Base-by-base conservation (phyloP, 1,139 yeast species). In the Taphrina communis region DNA sequence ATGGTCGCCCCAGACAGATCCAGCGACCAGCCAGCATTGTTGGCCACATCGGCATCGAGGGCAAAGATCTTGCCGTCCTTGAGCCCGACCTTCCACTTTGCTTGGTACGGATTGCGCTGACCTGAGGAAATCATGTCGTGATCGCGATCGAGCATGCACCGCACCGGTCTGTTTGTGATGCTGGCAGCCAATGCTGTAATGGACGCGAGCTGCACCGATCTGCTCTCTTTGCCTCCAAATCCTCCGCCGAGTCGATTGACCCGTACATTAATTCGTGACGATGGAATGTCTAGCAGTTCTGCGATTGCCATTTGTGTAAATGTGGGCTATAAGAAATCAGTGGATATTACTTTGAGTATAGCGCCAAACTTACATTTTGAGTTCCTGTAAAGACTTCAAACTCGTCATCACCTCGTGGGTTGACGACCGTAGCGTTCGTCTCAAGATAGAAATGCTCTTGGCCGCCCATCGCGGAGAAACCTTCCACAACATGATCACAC, bases 161-260 rank as follows among this genome's bases (percentile, higher is more conserved):
- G 75, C 6, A 81, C 81, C 1, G 84, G 83, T 60, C 80, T 74
- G 61, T 76, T 76, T 73, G 76, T 79, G 72, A 81, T 81, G 69
- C 76, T 81, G 6, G 89, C 88, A 19, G 87, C 88, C 17, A 86
- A 83, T 1, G 87, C 83, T 0, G 86, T 82, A 50, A 82, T 75
- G n/a, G 81, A 77, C n/a, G 83, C 78, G 31, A 78, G 73, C 68
- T 79, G 81, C 25, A 81, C 76, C 70, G 80, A 73, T 75, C 86
- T 69, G 73, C 83, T 74, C 75, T 84, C 80, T 72, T 88, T 83
- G 35, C 89, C 89, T 19, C 89, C 89, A 71, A 86, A 81, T 0
- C 89, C 89, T 48, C 89, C 89, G 35, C 89, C 89, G 17, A 86
- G 76, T 68, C 89, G 78, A 72, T 82, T 81, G 36, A 78, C 81